Evolutionary conservation across 1,284 basidiomycete genomes (phyloP).

Genomic region (Mrakiaceae sp.): DNA sequence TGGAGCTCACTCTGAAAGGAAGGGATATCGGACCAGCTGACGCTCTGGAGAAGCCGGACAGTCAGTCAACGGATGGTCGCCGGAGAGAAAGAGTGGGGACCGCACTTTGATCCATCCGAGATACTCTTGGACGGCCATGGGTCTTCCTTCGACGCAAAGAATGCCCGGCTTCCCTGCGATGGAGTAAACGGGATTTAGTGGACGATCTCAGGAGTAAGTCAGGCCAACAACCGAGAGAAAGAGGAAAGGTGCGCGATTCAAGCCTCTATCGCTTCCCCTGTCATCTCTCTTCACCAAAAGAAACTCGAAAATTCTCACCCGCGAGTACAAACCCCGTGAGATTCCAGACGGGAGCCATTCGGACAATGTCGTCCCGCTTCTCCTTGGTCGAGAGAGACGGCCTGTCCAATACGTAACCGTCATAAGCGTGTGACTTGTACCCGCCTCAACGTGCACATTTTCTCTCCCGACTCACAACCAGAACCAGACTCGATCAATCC

Average conservation of each 20-base stretch:
- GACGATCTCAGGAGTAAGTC: not conserved
- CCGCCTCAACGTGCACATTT: too few species aligned
- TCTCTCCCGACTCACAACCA: slow-evolving; percentile 25
- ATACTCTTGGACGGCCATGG: slow-evolving; percentile 30
- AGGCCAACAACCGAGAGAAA: too few species aligned
- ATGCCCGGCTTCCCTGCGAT: slow-evolving; percentile 36
- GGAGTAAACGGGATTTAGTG: not conserved
- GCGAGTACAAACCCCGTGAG: slow-evolving; percentile 38
- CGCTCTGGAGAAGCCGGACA: slow-evolving; percentile 10
- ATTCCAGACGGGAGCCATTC: slow-evolving; percentile 29
- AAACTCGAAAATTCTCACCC: slow-evolving; percentile 22
- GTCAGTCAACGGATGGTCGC: too few species aligned
- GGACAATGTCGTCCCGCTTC: slow-evolving; percentile 35
- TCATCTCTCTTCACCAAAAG: too few species aligned
- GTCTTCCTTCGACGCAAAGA: slow-evolving; percentile 36
- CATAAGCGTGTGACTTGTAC: too few species aligned
- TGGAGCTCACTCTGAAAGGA: slow-evolving; percentile 29
- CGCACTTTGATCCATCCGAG: slow-evolving; percentile 35
- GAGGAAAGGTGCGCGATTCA: not conserved
- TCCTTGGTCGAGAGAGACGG: slow-evolving; percentile 33
- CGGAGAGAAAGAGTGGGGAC: too few species aligned
- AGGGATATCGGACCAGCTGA: slow-evolving; percentile 39
- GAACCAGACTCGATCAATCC: slow-evolving; percentile 32
- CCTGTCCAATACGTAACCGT: not conserved
- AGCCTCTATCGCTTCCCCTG: too few species aligned